Evolutionary conservation across 495 filamentous ascomycete genomes (phyloP).

Genomic region (Talaromyces stipitatus): DNA sequence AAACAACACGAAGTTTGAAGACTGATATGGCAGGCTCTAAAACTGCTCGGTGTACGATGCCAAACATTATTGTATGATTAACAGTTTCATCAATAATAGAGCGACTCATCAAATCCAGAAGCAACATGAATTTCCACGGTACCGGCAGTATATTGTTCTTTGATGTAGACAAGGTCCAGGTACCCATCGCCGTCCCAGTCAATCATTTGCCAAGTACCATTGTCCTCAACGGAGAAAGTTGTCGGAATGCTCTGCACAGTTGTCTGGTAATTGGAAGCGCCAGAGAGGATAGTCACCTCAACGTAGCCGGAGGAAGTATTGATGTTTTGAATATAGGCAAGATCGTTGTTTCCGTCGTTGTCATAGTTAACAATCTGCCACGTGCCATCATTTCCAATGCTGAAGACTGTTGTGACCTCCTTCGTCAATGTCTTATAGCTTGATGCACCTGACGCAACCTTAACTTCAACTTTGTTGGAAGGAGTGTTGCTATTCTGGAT

Average conservation of each 20-base stretch:
- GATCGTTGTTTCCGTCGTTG: neutral
- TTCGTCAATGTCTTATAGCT: neutral
- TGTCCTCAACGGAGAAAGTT: neutral
- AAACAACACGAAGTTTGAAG: too few relatives aligned
- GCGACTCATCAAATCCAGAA: neutral
- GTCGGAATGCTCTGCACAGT: neutral
- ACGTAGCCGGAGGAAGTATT: neutral
- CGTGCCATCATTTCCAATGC: neutral
- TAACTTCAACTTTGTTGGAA: neutral
- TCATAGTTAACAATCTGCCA: neutral
- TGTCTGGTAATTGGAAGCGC: neutral
- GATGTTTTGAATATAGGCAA: neutral
- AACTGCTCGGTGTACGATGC: too few relatives aligned
- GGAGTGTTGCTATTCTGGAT: neutral
- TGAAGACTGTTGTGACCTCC: neutral
- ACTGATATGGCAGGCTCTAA: too few relatives aligned
- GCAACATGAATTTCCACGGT: neutral
- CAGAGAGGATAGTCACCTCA: neutral
- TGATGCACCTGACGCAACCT: neutral
- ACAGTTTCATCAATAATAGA: neutral
- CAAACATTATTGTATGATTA: too few relatives aligned
- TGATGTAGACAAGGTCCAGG: neutral
- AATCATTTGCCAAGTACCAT: constrained; percentile 1
- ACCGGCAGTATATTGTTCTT: neutral
- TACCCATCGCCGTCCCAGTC: neutral